Base-by-base conservation (phyloP, 352 stramenopile species). In the Phytopythium helicoides region DNA sequence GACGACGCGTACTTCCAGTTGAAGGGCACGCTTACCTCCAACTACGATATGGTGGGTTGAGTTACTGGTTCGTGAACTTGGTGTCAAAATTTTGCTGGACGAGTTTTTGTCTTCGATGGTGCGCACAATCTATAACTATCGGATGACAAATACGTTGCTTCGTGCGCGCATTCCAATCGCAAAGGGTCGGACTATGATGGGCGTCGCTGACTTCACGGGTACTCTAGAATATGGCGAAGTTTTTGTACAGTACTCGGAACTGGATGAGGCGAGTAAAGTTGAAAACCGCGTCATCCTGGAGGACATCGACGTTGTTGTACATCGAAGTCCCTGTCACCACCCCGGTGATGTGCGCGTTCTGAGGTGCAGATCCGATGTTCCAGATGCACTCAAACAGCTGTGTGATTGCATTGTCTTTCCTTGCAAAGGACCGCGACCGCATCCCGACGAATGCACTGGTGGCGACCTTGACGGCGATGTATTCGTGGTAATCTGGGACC, bases 401-500 rank as follows among this genome's bases (percentile, higher is more conserved):
- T 74, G 69, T 14, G 78, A 92, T 46, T 88, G 78, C 37, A 70
- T 94, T 26, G 85, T 92, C 15, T 94, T 94, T 54, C 84, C 85
- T 11, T 84, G 56, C n/a, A 47, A 72, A 39, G 85, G 85, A 10
- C 64, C 60, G 18, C 76, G 82, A 22, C 82, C 85, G 6, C 81
- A 92, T 55, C 76, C 85, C 33, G 78, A 92, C 39, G 84, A 89
- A 59, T 92, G 81, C 56, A 87, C 82, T 9, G 82, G 85, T 12
- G 82, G 85, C 10, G 85, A 94, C 54, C 70, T 94, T 26, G 82
- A 94, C 31, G 85, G 85, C 6, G 85, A 94, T 19, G 64, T 87
- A 23, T 94, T 89, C 54, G 76, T 83, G 6, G 77, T 89, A 8
- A 89, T 94, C 58, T 94, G 85, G 85, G 85, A 94, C 47, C 44